Evolutionary conservation across 306 rosid genomes (phyloP), one percentile per base, ranked within the genome.

Genomic region (Ceratonia siliqua): DNA sequence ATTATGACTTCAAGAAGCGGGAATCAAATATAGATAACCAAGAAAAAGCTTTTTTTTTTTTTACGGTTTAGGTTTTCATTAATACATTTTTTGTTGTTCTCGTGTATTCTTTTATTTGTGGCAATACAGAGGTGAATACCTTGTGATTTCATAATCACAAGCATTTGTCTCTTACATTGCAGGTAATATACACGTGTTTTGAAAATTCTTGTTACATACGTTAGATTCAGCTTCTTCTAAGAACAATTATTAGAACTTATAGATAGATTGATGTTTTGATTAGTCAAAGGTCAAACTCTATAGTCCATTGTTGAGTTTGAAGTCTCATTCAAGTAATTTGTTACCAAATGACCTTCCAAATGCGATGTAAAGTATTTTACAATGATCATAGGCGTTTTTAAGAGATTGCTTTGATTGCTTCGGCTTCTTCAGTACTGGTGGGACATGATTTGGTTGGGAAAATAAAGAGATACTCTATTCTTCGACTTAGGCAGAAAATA

Each of bases 91-190:
- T n/a, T n/a, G n/a, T n/a, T n/a, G n/a, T n/a, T n/a, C 30, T 68
- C 57, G 42, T 85, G 81, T 79, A 76, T 82, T 83, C 89, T 62
- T 89, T 87, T 78, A 76, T 80, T 77, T 55, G 42, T 53, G 41
- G 68, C 81, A 83, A 87, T 80, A 82, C 79, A 50, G 48, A 71
- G 79, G 72, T 42, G 43, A 76, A 69, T 71, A 75, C 72, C 82
- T 53, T 66, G 79, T 45, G 72, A 45, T 66, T 55, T 79, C 30
- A 20, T 36, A 58, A 21, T 62, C 46, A 46, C 6, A 20, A 36
- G 49, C 56, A 25, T 33, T 10, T 64, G 68, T 46, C 58, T 27
- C 54, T 52, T 14, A 42, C 32, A 49, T 64, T 46, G 66, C 63
- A 4, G 35, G 46, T 1, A 22, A 14, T 48, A 53, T 3, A 15